Conservation (phyloP, 2,329 filamentous ascomycete genomes). For the Cadophora gregata region DNA sequence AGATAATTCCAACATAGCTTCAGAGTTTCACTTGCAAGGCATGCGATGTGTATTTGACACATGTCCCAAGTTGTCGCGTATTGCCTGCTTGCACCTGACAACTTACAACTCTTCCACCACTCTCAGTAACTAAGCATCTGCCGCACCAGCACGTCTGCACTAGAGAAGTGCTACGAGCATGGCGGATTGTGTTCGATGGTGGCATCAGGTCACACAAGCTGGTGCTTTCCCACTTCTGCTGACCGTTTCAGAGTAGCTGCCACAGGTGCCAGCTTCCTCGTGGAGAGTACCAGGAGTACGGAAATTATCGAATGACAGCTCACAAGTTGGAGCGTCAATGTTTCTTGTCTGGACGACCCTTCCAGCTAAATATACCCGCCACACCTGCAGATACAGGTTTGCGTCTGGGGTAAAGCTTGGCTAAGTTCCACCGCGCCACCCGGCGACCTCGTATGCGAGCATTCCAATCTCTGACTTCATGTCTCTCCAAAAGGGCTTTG, state of each 20-base stretch:
- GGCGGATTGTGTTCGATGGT: too few species aligned
- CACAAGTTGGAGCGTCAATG: not conserved
- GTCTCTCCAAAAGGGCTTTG: not conserved
- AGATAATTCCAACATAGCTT: not conserved
- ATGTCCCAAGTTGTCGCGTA: too few species aligned
- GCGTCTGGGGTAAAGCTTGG: constrained; percentile 9
- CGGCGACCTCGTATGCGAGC: constrained; percentile 7
- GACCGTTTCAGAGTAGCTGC: not conserved
- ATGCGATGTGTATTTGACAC: too few species aligned
- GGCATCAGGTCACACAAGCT: too few species aligned
- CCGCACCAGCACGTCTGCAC: too few species aligned
- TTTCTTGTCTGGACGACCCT: not conserved
- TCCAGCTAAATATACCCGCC: not conserved
- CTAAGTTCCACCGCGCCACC: not conserved
- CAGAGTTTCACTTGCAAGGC: too few species aligned
- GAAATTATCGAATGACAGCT: too few species aligned
- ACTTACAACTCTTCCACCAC: too few species aligned
- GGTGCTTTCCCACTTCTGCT: not conserved
- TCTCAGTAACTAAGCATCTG: too few species aligned
- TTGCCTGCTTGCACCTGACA: too few species aligned
- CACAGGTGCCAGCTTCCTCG: not conserved
- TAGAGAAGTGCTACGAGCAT: too few species aligned
- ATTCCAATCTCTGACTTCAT: not conserved
- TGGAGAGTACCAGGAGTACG: not conserved
- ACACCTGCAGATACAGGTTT: not conserved